Evolutionary conservation across 2,329 filamentous ascomycete genomes (phyloP).

Genomic region (Peltaster fructicola): DNA sequence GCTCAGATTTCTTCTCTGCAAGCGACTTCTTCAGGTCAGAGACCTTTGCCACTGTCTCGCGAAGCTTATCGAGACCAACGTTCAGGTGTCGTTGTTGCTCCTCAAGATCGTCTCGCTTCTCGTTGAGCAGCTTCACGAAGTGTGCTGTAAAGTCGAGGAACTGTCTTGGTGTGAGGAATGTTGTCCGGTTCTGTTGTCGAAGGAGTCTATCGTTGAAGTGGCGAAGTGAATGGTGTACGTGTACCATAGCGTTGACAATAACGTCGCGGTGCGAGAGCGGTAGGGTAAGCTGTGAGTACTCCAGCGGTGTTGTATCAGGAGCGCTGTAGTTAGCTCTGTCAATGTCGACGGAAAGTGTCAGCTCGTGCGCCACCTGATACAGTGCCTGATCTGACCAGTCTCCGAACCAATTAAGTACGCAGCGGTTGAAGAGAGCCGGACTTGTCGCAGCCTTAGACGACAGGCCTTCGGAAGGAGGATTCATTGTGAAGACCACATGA

Average conservation of each 20-base stretch:
- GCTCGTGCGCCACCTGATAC: slow-evolving; percentile 90
- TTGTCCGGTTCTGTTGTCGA: slow-evolving; percentile 82
- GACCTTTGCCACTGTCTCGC: slow-evolving; percentile 94
- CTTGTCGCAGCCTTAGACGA: slow-evolving; percentile 94
- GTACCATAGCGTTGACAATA: slow-evolving; percentile 96
- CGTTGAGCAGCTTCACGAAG: slow-evolving; percentile 91
- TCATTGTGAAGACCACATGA: slow-evolving; percentile 99
- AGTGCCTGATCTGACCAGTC: slow-evolving; percentile 99
- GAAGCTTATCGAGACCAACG: slow-evolving; percentile 89
- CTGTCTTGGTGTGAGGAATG: slow-evolving; percentile 87
- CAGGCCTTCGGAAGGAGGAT: slow-evolving; percentile 85
- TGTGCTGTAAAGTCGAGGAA: slow-evolving; percentile 97
- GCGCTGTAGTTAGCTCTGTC: slow-evolving; percentile 73
- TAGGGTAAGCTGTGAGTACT: slow-evolving; percentile 67
- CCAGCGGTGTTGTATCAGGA: slow-evolving; percentile 82
- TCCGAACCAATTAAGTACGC: slow-evolving; percentile 98
- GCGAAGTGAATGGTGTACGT: slow-evolving; percentile 89
- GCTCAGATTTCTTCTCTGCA: slow-evolving; percentile 81
- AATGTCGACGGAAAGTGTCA: slow-evolving; percentile 90
- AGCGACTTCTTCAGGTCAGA: slow-evolving; percentile 78
- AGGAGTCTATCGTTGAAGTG: slow-evolving; percentile 74
- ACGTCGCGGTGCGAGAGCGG: slow-evolving; percentile 82
- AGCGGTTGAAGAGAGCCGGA: slow-evolving; percentile 97
- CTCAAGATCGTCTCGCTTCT: slow-evolving; percentile 95
- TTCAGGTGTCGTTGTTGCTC: slow-evolving; percentile 98